Evolutionary conservation across 441 rosid genomes (phyloP).

Genomic region (Iberis amara): DNA sequence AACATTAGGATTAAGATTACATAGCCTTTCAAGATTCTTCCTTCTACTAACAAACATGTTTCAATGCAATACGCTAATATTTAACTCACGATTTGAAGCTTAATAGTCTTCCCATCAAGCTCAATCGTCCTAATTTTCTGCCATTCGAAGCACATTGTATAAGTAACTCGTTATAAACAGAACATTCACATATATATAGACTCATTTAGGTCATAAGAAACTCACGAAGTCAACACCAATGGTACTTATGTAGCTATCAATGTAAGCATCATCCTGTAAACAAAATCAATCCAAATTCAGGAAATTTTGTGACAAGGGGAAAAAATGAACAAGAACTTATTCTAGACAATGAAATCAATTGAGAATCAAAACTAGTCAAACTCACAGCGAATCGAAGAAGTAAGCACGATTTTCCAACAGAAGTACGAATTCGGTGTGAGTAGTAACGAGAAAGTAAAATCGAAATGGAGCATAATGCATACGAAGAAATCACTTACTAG

Average conservation of each 20-base stretch:
- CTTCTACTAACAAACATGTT: slow-evolving; percentile 5
- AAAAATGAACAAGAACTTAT: not conserved
- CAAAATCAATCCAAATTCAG: not conserved
- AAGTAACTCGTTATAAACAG: slow-evolving; percentile 5
- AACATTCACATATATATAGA: not conserved
- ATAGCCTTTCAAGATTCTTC: too few relatives aligned
- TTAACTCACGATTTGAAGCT: slow-evolving; percentile 72
- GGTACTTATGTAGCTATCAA: slow-evolving; percentile 82
- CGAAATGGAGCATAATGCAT: not conserved
- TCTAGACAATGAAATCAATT: too few relatives aligned
- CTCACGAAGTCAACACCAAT: slow-evolving; percentile 84
- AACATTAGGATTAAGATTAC: not conserved
- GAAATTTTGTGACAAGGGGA: not conserved
- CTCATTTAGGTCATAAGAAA: not conserved
- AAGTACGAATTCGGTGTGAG: slow-evolving; percentile 14
- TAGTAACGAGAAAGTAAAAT: not conserved
- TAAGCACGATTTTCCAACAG: slow-evolving; percentile 81
- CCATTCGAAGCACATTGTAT: slow-evolving; percentile 9
- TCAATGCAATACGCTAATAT: not conserved
- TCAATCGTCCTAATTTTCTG: slow-evolving; percentile 88
- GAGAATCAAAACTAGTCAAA: slow-evolving; percentile 19
- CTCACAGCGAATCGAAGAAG: slow-evolving; percentile 81
- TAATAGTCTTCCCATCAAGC: slow-evolving; percentile 77
- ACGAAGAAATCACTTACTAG: slow-evolving; percentile 38
- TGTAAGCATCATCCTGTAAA: slow-evolving; percentile 74